Evolutionary conservation across 805 yeast species (phyloP).

Genomic region (Ogataea pini): DNA sequence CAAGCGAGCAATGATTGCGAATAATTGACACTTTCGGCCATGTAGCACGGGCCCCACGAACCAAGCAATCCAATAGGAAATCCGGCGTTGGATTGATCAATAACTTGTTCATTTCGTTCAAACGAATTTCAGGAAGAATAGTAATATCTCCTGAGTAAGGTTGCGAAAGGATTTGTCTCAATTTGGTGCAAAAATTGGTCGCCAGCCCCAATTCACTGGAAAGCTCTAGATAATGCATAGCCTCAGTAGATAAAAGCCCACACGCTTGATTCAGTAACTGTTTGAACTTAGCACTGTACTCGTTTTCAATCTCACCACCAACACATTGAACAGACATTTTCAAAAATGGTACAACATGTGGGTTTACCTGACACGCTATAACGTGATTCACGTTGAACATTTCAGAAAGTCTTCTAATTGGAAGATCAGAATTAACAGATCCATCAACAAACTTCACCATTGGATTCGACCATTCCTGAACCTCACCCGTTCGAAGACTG

Average conservation of each 20-base stretch:
- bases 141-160: slow-evolving; percentile 93
- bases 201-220: slow-evolving; percentile 75
- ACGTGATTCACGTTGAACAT: slow-evolving; percentile 98
- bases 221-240: slow-evolving; percentile 74
- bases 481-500: slow-evolving; percentile 67
- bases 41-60: slow-evolving; percentile 86
- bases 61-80: slow-evolving; percentile 65
- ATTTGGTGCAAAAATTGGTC: slow-evolving; percentile 68
- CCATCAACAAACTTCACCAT: slow-evolving; percentile 90
- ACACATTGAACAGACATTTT: slow-evolving; percentile 65
- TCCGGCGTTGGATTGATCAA: slow-evolving; percentile 81
- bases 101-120: slow-evolving; percentile 59
- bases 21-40: slow-evolving; percentile 92
- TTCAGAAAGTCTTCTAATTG: slow-evolving; percentile 85
- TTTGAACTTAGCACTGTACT: slow-evolving; percentile 55
- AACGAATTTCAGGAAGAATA: slow-evolving; percentile 73
- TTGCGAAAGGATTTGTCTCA: slow-evolving; percentile 77
- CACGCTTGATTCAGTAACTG: slow-evolving; percentile 53
- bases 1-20: slow-evolving; percentile 86
- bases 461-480: slow-evolving; percentile 79
- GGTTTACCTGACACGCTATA: slow-evolving; percentile 96
- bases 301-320: slow-evolving; percentile 69
- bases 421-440: slow-evolving; percentile 91
- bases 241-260: slow-evolving; percentile 64
- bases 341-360: slow-evolving; percentile 90